phyloP scores from a whole-genome alignment of 441 rosid genomes.

The Populus hybrid region DNA sequence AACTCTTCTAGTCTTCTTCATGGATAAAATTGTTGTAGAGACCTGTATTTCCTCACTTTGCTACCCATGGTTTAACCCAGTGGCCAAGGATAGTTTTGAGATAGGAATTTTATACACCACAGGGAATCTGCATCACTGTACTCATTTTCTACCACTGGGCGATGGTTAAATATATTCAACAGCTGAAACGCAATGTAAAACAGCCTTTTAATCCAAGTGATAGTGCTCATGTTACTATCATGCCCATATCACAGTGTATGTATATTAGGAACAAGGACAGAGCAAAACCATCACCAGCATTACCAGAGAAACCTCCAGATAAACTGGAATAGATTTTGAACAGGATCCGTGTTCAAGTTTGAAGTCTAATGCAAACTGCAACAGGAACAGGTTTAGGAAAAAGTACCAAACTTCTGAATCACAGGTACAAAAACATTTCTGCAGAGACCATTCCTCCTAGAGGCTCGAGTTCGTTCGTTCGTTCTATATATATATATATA shows the following conservation, averaged over 20 bases:
- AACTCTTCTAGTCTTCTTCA: neutral
- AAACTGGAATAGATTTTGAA: no score
- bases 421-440: neutral
- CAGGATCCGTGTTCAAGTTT: neutral
- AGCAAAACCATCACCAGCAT: neutral
- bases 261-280: neutral
- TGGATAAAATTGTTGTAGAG: neutral
- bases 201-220: neutral
- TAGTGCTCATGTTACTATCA: neutral
- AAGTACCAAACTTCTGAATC: neutral
- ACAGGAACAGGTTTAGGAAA: neutral
- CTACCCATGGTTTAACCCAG: neutral
- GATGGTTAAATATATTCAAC: neutral
- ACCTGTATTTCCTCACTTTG: neutral
- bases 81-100: neutral
- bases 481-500: no score
- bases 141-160: neutral
- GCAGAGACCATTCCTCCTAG: neutral
- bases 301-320: neutral
- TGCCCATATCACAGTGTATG: neutral
- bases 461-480: neutral
- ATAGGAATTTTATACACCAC: neutral
- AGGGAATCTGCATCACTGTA: neutral
- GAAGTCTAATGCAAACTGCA: neutral
- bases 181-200: no score